phyloP scores from a whole-genome alignment of 2,329 filamentous ascomycete species.

The Colletotrichum higginsianum region DNA sequence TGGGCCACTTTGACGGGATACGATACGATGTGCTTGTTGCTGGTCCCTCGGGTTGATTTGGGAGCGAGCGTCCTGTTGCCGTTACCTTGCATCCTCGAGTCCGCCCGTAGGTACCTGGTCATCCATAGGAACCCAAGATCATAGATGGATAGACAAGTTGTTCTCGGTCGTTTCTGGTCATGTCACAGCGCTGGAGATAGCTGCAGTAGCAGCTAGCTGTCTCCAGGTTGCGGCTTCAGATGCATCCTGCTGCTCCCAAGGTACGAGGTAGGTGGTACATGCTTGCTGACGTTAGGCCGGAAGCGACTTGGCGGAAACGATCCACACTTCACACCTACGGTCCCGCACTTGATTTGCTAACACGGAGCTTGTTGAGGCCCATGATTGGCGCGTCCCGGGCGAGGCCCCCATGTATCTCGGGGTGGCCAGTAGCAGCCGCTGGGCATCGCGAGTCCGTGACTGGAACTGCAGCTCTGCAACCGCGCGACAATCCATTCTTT shows the following conservation, averaged over 20 bases:
- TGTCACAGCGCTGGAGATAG: constrained; percentile 14
- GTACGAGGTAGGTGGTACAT: constrained; percentile 19
- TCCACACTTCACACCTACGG: not conserved
- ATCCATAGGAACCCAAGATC: too few relatives aligned
- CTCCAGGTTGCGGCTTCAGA: not conserved
- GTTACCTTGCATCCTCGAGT: not conserved
- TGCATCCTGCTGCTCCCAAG: not conserved
- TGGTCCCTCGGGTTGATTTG: not conserved
- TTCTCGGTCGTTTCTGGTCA: not conserved
- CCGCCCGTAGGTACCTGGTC: too few relatives aligned
- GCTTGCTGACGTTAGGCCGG: constrained; percentile 34
- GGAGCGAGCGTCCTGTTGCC: too few relatives aligned
- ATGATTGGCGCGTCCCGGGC: constrained; percentile 21
- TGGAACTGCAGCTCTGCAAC: constrained; percentile 40
- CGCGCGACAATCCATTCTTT: constrained; percentile 34
- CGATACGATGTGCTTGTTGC: not conserved
- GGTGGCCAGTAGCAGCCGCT: constrained; percentile 37
- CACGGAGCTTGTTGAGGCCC: not conserved
- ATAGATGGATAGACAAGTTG: not conserved
- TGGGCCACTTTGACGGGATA: constrained; percentile 2
- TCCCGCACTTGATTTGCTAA: constrained; percentile 35
- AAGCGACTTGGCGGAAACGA: constrained; percentile 20
- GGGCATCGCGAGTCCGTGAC: constrained; percentile 29
- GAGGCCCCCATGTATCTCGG: constrained; percentile 24
- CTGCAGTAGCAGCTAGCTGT: not conserved